Conservation (phyloP, 257 asterid genomes). For the Lithospermum erythrorhizon region DNA sequence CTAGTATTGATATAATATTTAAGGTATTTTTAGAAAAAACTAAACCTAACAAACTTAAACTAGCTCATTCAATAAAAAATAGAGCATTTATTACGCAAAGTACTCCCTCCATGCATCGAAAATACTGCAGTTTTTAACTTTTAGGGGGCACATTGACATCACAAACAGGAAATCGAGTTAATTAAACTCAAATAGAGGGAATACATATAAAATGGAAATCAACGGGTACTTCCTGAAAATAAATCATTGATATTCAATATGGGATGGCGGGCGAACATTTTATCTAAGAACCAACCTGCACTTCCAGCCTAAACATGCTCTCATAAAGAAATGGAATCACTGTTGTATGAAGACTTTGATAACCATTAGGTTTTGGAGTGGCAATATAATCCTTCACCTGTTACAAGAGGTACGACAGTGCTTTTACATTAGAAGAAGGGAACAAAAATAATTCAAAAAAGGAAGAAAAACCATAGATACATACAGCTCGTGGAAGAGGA, state of each 20-base stretch:
- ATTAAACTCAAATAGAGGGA: neutral
- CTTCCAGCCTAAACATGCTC: conserved; percentile 89
- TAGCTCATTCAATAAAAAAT: too few relatives aligned
- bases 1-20: too few relatives aligned
- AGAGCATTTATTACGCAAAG: too few relatives aligned
- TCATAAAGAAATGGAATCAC: conserved; percentile 90
- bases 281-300: conserved; percentile 47
- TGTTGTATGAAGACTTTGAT: conserved; percentile 91
- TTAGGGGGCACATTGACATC: neutral
- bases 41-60: too few relatives aligned
- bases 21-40: too few relatives aligned
- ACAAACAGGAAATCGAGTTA: neutral
- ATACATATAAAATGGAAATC: neutral
- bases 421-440: conserved; percentile 9
- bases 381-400: conserved; percentile 95
- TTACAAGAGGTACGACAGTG: conserved; percentile 13
- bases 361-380: conserved; percentile 83
- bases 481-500: conserved; percentile 88
- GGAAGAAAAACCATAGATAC: conserved; percentile 13
- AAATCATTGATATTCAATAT: neutral
- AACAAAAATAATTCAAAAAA: neutral
- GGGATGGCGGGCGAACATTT: neutral
- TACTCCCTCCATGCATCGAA: too few relatives aligned
- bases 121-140: too few relatives aligned
- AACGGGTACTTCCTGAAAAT: neutral